These are phyloP conservation scores for Annulohypoxylon nitens DNA, from an alignment of 495 filamentous ascomycete species.

Conservation along the genomic window DNA sequence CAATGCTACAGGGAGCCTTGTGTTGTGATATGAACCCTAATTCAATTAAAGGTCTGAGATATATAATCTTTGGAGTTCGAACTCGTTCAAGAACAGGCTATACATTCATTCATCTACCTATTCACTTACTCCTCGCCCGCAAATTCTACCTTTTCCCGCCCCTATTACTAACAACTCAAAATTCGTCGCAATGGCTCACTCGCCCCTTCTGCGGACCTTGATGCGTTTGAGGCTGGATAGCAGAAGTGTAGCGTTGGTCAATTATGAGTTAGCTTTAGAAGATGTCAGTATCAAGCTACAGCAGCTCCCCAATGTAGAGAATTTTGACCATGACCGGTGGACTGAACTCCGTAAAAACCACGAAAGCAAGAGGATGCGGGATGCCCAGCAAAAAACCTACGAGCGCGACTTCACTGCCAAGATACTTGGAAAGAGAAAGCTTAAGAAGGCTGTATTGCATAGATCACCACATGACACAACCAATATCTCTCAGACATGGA, in stretches of 20 bases:
- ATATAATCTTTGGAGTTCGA: constrained; percentile 6
- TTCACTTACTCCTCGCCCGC: neutral
- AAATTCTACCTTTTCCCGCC: too few species aligned
- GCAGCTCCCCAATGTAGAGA: constrained; percentile 16
- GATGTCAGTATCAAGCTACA: constrained; percentile 24
- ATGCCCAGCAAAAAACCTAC: neutral
- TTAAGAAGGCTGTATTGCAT: neutral
- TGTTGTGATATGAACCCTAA: neutral
- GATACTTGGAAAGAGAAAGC: neutral
- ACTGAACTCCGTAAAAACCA: constrained; percentile 34
- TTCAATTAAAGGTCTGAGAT: neutral
- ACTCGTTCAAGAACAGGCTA: neutral
- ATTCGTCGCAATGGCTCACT: constrained; percentile 34
- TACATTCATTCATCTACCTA: neutral
- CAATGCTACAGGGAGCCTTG: neutral
- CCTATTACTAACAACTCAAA: neutral
- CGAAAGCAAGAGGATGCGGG: constrained; percentile 24
- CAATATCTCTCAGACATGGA: constrained; percentile 5
- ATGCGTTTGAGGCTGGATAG: constrained; percentile 32
- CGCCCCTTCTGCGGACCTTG: constrained; percentile 35
- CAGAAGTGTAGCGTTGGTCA: constrained; percentile 35
- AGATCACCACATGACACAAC: neutral
- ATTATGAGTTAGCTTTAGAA: constrained; percentile 42
- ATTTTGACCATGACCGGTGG: constrained; percentile 35
- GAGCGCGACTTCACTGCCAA: constrained; percentile 13